Evolutionary conservation across 768 basidiomycete species (phyloP).

Genomic region (Coprinopsis sp.): DNA sequence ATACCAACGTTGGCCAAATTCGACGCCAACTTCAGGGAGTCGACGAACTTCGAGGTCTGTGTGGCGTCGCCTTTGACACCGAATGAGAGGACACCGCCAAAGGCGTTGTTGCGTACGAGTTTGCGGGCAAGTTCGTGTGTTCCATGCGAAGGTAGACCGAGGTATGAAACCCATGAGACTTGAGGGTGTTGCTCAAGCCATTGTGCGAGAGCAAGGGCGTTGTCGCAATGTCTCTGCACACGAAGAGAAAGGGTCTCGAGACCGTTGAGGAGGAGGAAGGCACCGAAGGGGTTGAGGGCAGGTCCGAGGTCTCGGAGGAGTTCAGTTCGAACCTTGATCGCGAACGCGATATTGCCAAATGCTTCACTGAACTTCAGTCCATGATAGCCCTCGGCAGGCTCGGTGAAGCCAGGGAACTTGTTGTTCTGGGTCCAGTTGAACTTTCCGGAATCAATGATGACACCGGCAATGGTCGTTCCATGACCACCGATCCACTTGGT

Average conservation of each 20-base stretch:
- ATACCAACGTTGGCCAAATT: conserved; percentile 68
- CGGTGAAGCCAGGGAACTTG: conserved; percentile 70
- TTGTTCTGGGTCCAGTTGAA: conserved; percentile 71
- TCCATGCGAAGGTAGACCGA: conserved; percentile 59
- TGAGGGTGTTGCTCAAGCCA: conserved; percentile 63
- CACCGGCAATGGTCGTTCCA: conserved; percentile 75
- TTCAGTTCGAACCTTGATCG: conserved; percentile 59
- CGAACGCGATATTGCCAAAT: conserved; percentile 62
- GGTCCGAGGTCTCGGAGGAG: conserved; percentile 67
- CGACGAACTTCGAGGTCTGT: conserved; percentile 58
- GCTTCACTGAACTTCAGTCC: conserved; percentile 62
- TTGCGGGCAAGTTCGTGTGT: conserved; percentile 56
- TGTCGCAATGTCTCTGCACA: conserved; percentile 65
- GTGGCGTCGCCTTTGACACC: conserved; percentile 59
- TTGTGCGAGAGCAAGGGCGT: conserved; percentile 63
- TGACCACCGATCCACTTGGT: conserved; percentile 87
- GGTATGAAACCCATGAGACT: conserved; percentile 76
- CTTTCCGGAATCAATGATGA: conserved; percentile 69
- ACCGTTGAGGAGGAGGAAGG: conserved; percentile 74
- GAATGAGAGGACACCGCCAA: conserved; percentile 74
- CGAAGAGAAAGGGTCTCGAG: conserved; percentile 74
- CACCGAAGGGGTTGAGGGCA: conserved; percentile 62
- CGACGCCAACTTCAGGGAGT: conserved; percentile 65
- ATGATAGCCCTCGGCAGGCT: conserved; percentile 73
- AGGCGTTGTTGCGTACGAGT: conserved; percentile 50